Base-by-base conservation (phyloP, 495 filamentous ascomycete genomes). In the Penicillium odoratum region DNA sequence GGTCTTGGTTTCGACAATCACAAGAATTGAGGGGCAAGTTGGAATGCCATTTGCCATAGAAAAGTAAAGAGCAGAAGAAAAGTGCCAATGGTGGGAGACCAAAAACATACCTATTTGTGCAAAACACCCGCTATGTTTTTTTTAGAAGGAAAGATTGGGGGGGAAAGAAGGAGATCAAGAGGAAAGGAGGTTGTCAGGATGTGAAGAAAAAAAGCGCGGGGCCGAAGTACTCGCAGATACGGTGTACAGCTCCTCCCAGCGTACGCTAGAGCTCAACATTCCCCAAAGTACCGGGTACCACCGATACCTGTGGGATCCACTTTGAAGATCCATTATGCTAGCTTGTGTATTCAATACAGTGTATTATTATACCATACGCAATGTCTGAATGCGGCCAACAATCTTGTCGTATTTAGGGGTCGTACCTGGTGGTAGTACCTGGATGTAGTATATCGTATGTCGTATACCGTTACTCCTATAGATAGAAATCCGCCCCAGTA, bases 141-240 rank as follows among this genome's bases (percentile, higher is more conserved):
- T 40, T 40, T 15, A 40, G n/a, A 15, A 40, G 56, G 57, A 56
- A 56, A 62, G 51, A 61, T 57, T 54, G 48, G 60, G 61, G 61
- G 48, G 48, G 61, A 55, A 52, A 51, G 48, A 36, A 57, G 60
- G 51, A 64, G 54, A 57, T 60, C 56, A 58, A 60, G 53, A 62
- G 56, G 31, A 59, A 44, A 59, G 54, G 56, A 59, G 60, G 60
- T 61, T 62, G 55, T 56, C 60, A 66, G 51, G 49, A 67, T 29
- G 33, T 36, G 52, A 40, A 16, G 29, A 47, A 65, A 33, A 69
- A 67, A 60, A 55, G 47, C 61, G 64, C 57, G 67, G 64, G 64
- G 63, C 61, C 57, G 51, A 69, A 21, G 64, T 62, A 69, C 67
- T 69, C 62, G 67, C 62, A 69, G 65, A 55, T 69, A 69, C 67